These are phyloP conservation scores for Cryphonectria naterciae DNA, from an alignment of 2,329 filamentous ascomycete genomes.

Conservation along the genomic window DNA sequence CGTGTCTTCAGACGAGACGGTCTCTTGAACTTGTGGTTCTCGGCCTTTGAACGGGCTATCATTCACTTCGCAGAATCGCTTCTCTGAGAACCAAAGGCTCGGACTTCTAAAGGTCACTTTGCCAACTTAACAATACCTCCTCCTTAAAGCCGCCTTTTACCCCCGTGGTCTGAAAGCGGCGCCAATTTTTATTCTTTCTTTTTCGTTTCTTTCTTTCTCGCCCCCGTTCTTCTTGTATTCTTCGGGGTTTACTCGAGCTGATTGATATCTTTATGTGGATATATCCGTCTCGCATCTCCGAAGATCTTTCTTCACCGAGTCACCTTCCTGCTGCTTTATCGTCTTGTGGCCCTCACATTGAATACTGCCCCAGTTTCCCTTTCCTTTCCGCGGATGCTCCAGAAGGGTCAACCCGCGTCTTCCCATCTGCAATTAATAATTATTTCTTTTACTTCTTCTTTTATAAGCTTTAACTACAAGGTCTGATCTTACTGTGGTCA, in stretches of 20 bases:
- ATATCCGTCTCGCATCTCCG: neutral
- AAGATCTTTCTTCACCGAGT: neutral
- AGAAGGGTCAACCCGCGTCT: neutral
- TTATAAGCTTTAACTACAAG: neutral
- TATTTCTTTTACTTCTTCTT: too few relatives aligned
- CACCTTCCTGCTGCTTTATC: neutral
- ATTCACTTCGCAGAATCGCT: too few relatives aligned
- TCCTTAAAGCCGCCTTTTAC: too few relatives aligned
- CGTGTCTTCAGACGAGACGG: too few relatives aligned
- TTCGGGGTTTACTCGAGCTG: neutral
- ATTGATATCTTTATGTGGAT: neutral
- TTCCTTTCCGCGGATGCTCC: neutral
- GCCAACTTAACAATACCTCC: too few relatives aligned
- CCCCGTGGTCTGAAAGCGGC: neutral
- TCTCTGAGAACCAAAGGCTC: too few relatives aligned
- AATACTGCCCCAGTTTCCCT: neutral
- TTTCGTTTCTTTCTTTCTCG: neutral
- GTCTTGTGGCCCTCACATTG: too few relatives aligned
- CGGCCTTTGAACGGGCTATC: neutral
- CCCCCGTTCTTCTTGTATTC: neutral
- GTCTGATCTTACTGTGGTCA: neutral
- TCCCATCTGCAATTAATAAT: neutral
- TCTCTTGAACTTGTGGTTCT: neutral
- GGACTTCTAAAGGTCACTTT: too few relatives aligned
- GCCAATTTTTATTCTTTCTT: neutral